Percentiles rank a stretch among this genome's conserved stretches.
phyloP scores from a whole-genome alignment of 1,284 basidiomycete species.

The Stereum hirsutum region DNA sequence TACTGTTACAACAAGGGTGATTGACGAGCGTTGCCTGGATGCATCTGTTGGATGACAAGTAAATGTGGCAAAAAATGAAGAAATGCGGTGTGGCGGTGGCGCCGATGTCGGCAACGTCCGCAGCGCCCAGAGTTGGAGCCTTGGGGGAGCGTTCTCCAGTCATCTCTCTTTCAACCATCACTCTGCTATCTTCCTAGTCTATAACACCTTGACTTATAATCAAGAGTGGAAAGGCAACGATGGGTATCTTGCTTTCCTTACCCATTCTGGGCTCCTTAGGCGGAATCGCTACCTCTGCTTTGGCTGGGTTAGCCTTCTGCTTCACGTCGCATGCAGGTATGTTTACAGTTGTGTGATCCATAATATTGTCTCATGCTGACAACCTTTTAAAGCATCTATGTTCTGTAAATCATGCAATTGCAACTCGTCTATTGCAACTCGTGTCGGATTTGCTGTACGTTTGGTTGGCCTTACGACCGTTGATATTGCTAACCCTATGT shows the following conservation, averaged over 20 bases:
- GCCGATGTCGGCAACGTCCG: too few species aligned
- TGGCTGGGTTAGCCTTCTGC: conserved; percentile 76
- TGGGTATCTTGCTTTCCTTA: conserved; percentile 81
- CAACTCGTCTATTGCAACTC: conserved; percentile 96
- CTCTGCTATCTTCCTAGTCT: too few species aligned
- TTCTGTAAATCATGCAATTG: conserved; percentile 99
- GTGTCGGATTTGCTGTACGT: conserved; percentile 86
- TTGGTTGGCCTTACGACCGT: conserved; percentile 16
- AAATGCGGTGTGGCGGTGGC: too few species aligned
- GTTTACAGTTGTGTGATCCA: conserved; percentile 11
- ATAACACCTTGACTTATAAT: too few species aligned
- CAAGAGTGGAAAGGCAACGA: conserved; percentile 22
- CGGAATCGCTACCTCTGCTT: conserved; percentile 71
- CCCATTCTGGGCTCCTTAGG: conserved; percentile 76
- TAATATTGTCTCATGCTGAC: not conserved
- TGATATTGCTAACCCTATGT: not conserved
- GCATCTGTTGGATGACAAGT: too few species aligned
- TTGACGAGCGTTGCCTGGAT: too few species aligned
- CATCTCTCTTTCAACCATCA: too few species aligned
- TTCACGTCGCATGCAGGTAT: conserved; percentile 77
- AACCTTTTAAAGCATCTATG: conserved; percentile 64
- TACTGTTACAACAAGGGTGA: too few species aligned
- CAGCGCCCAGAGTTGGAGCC: too few species aligned
- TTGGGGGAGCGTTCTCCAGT: too few species aligned
- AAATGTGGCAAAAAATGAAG: too few species aligned